Evolutionary conservation across 148 eudicot species (phyloP).

Genomic region (Rhododendron kiyosumense): DNA sequence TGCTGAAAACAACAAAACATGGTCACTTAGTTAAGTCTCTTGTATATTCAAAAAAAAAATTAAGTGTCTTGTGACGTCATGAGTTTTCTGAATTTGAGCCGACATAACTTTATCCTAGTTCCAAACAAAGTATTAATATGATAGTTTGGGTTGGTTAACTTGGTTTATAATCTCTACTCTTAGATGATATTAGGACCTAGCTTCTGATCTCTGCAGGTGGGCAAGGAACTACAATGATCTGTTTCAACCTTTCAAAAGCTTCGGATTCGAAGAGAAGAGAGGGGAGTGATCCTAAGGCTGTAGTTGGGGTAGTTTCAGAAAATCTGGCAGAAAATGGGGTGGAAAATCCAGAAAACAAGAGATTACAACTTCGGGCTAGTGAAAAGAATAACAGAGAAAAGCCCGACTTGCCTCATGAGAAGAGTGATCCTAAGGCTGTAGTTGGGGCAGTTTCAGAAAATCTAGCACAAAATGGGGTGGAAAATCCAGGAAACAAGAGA

Average conservation of each 20-base stretch:
- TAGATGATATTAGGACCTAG: neutral
- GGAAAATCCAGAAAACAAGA: slow-evolving; percentile 8
- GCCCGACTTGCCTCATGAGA: slow-evolving; percentile 26
- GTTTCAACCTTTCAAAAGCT: neutral
- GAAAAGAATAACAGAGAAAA: neutral
- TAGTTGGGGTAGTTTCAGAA: slow-evolving; percentile 30
- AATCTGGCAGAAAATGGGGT: slow-evolving; percentile 17
- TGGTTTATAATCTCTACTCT: neutral
- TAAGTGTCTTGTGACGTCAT: neutral
- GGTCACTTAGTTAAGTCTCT: neutral
- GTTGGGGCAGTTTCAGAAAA: slow-evolving; percentile 30
- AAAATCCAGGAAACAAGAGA: slow-evolving; percentile 3
- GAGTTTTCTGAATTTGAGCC: neutral
- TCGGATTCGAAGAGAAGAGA: neutral
- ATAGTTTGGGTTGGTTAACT: neutral
- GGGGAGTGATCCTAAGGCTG: slow-evolving; percentile 13
- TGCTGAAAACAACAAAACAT: neutral
- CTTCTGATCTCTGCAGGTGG: neutral
- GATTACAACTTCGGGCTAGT: neutral
- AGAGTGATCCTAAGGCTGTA: slow-evolving; percentile 16
- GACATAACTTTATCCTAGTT: neutral
- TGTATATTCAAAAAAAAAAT: no score
- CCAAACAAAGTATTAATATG: neutral
- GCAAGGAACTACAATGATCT: neutral
- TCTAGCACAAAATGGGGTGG: slow-evolving; percentile 16